phyloP scores from a whole-genome alignment of 23 red algal genomes.

The Gracilaria gracilis region DNA sequence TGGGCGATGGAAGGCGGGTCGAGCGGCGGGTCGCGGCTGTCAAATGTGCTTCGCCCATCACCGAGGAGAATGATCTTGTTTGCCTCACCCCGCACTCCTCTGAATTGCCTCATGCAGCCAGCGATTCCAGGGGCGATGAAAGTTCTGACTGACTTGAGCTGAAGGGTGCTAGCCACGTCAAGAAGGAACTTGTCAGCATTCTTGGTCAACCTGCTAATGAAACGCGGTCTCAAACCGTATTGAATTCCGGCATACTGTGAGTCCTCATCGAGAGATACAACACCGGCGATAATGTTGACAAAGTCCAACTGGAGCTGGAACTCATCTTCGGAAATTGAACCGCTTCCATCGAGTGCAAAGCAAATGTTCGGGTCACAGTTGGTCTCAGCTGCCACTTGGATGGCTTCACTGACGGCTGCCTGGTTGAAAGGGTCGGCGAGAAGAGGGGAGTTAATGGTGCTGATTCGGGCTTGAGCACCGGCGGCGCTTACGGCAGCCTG shows the following conservation, averaged over 20 bases:
- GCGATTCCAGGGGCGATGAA: constrained; percentile 39
- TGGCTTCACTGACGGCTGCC: background rate
- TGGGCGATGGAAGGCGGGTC: constrained; percentile 31
- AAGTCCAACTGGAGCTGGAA: constrained; percentile 48
- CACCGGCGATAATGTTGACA: constrained; percentile 24
- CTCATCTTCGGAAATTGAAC: constrained; percentile 20
- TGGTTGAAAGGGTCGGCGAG: background rate
- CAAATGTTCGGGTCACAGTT: constrained; percentile 32
- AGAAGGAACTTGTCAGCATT: background rate
- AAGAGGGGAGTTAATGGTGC: background rate
- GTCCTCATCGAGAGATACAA: constrained; percentile 1
- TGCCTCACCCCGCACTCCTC: background rate
- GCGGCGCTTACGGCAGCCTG: background rate
- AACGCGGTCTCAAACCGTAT: constrained; percentile 6
- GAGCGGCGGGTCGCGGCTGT: constrained; percentile 17
- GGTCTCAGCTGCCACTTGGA: background rate
- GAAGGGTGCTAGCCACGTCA: background rate
- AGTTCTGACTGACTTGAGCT: constrained; percentile 19
- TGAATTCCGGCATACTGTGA: constrained; percentile 32
- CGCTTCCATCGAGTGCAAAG: constrained; percentile 46
- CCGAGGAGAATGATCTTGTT: constrained; percentile 44
- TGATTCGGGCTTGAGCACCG: background rate
- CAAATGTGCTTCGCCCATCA: constrained; percentile 54
- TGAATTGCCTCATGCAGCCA: constrained; percentile 34
- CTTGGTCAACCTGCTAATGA: constrained; percentile 1